phyloP scores from a whole-genome alignment of 495 filamentous ascomycete species.

The Penicillium goetzii region DNA sequence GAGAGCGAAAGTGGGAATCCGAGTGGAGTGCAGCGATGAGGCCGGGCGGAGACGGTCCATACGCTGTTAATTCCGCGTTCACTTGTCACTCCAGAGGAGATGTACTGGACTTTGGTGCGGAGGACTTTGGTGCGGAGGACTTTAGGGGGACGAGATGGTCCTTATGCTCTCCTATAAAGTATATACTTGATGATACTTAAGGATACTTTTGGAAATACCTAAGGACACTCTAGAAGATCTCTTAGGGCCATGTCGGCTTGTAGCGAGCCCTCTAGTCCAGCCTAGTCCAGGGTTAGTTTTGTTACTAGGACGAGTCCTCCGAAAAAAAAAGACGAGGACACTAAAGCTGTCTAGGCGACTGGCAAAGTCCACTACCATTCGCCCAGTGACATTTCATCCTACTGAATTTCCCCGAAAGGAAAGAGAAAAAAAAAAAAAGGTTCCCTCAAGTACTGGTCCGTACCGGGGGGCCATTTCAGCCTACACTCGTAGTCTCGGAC shows the following conservation, averaged over 20 bases:
- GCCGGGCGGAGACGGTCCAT: slow-evolving; percentile 23
- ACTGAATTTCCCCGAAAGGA: too few species aligned
- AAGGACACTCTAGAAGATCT: neutral
- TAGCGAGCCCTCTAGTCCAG: neutral
- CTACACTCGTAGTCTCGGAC: too few species aligned
- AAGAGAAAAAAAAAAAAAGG: too few species aligned
- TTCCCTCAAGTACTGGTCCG: neutral
- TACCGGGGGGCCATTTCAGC: neutral
- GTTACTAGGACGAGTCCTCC: too few species aligned
- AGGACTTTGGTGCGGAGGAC: neutral
- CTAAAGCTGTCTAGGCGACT: too few species aligned
- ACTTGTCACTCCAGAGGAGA: neutral
- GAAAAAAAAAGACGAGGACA: too few species aligned
- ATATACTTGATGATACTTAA: neutral
- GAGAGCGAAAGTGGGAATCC: neutral
- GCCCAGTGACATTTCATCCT: too few species aligned
- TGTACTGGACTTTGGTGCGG: too few species aligned
- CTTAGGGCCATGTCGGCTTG: neutral
- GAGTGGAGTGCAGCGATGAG: slow-evolving; percentile 2
- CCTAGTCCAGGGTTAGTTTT: neutral
- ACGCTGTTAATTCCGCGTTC: neutral
- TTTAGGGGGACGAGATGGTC: neutral
- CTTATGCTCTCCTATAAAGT: neutral
- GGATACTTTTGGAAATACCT: neutral
- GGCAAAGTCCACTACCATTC: too few species aligned